Percentiles rank a stretch among this genome's conserved stretches.
These are phyloP conservation scores for Gamsiella multidivaricata DNA, from an alignment of 192 early-diverging fungal species.

Conservation along the genomic window DNA sequence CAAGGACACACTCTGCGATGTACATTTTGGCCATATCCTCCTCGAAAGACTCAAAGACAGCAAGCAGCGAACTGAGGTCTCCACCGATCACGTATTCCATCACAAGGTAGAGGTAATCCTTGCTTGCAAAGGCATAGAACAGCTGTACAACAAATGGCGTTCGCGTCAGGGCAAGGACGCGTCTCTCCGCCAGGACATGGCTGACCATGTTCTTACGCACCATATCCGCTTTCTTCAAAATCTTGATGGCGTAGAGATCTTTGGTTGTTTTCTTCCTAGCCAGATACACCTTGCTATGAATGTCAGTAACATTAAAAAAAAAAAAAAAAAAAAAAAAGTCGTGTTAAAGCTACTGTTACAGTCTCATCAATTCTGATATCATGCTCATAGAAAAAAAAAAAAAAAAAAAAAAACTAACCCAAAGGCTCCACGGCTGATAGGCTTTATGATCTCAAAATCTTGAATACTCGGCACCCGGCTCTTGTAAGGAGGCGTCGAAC, in stretches of 20 bases:
- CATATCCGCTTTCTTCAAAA: conserved; percentile 93
- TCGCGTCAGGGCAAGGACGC: conserved; percentile 79
- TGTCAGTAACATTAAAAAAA: neutral
- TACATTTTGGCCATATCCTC: conserved; percentile 89
- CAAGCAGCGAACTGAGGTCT: conserved; percentile 81
- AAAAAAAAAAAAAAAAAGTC: conserved; percentile 3
- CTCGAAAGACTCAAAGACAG: conserved; percentile 81
- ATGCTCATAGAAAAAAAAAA: conserved; percentile 12
- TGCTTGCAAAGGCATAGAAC: conserved; percentile 93
- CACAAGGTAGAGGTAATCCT: conserved; percentile 88
- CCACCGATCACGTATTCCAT: conserved; percentile 95
- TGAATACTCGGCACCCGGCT: conserved; percentile 83
- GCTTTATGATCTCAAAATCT: conserved; percentile 95
- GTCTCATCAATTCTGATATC: neutral
- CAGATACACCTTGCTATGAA: conserved; percentile 81
- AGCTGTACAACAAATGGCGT: conserved; percentile 92
- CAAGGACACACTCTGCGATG: conserved; percentile 87
- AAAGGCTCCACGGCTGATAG: conserved; percentile 94
- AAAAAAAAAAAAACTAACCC: conserved; percentile 61
- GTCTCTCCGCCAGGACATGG: conserved; percentile 88
- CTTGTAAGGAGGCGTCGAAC: conserved; percentile 50
- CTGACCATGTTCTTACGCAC: conserved; percentile 97
- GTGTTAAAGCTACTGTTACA: too few relatives aligned
- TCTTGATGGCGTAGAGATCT: conserved; percentile 93
- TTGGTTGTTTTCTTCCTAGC: conserved; percentile 86